Percentiles rank a stretch among this genome's conserved stretches.
Conservation (phyloP, 345 rosid genomes). For the Brassica juncea region DNA sequence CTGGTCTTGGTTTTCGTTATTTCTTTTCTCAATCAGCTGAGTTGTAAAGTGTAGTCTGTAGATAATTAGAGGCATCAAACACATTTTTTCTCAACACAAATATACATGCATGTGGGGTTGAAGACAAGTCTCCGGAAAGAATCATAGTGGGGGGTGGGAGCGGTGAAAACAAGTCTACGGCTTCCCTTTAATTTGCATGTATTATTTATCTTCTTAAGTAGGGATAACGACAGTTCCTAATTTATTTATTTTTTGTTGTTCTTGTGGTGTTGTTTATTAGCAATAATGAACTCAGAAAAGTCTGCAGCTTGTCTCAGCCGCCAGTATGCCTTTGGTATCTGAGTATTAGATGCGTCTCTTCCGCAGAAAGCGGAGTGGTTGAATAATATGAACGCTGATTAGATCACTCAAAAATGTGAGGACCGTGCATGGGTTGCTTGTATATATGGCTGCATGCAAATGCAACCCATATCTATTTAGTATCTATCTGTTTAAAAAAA, state of each 20-base stretch:
- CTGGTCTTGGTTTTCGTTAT: neutral
- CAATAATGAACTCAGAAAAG: no score
- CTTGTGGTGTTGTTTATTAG: neutral
- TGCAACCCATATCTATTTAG: no score
- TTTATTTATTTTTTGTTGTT: neutral
- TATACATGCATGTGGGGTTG: no score
- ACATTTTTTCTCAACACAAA: neutral
- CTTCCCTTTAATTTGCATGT: no score
- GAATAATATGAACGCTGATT: neutral
- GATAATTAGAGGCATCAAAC: no score
- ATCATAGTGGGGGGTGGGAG: neutral
- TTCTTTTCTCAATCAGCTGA: neutral
- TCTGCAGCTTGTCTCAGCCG: neutral
- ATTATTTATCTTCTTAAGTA: no score
- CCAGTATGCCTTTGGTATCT: neutral
- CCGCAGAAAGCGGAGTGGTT: neutral
- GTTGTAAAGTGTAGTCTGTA: no score
- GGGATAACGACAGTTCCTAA: neutral
- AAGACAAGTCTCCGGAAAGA: neutral
- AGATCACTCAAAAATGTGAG: neutral
- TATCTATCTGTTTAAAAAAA: no score
- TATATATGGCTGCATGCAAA: neutral
- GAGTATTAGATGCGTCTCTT: neutral
- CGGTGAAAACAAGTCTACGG: no score
- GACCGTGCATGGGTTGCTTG: neutral